Base-by-base conservation (phyloP, 1,139 yeast species). In the Yamadazyma dendronema region DNA sequence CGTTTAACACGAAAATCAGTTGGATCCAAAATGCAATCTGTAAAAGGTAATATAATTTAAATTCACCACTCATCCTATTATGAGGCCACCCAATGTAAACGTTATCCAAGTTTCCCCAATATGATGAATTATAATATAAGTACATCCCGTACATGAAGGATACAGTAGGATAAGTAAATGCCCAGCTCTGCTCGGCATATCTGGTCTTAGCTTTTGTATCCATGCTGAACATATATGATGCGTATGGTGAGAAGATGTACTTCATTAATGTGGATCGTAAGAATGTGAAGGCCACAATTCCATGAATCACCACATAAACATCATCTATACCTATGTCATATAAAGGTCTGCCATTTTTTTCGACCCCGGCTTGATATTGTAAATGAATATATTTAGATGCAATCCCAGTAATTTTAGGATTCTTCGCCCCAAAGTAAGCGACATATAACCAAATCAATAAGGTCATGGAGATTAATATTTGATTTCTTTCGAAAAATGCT, bases 101-200 rank as follows among this genome's bases (percentile, higher is more conserved):
- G 42, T 77, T 66, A 51, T 77, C 81, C 40, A 79, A 62, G 48
- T 82, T 70, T 40, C 72, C 57, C 54, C 68, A 81, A 62, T 86
- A 87, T 2, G 78, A 74, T 4, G 90, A 77, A 34, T 70, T 48
- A 44, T 59, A 62, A 53, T 83, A 80, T 24, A 88, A 64, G 42
- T 67, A 69, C 42, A 76, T 64, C 0, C 96, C 96, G 45, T 64
- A 65, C 1, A 57, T 39, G 59, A 82, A 82, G 10, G 86, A 75
- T 12, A 63, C 48, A 8, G 74, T 47, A 59, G 80, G 86, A 56
- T 83, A 86, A n/a, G 77, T 54, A 25, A 78, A 60, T 26, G 79
- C 68, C 96, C 96, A 89, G 40, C 89, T 81, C 64, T 88, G 96
- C 61, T 89, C 97, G 37, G 88, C 84, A 53, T 85, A 88, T 44